Percentiles rank a stretch among this genome's conserved stretches.
phyloP scores from a whole-genome alignment of 176 grass and related monocot genomes.

The Typha latifolia region DNA sequence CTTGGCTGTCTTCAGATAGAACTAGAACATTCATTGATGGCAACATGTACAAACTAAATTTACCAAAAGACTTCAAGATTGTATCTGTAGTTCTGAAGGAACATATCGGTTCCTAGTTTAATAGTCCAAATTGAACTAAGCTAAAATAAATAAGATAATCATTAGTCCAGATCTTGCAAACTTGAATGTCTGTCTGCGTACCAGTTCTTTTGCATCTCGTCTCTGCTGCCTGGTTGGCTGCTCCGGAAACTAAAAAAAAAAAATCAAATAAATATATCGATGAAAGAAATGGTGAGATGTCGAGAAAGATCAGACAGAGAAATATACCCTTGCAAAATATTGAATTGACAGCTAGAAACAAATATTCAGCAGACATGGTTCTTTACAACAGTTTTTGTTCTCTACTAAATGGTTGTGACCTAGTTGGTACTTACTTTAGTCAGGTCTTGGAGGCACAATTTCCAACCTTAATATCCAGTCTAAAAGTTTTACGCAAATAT shows the following conservation, averaged over 20 bases:
- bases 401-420: neutral
- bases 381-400: neutral
- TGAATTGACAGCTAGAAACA: neutral
- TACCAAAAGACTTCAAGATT: neutral
- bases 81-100: neutral
- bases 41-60: neutral
- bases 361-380: neutral
- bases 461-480: neutral
- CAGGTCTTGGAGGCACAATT: neutral
- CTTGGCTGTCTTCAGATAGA: neutral
- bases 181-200: slow-evolving; percentile 18
- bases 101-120: too few relatives aligned
- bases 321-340: neutral
- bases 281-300: neutral
- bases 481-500: too few relatives aligned
- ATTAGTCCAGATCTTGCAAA: neutral
- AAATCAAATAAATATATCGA: neutral
- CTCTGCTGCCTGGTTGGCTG: slow-evolving; percentile 81
- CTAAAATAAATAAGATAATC: neutral
- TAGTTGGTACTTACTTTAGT: neutral
- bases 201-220: slow-evolving; percentile 82
- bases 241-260: slow-evolving; percentile 69
- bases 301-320: neutral
- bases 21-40: neutral
- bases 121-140: too few relatives aligned